A percentile compares a stretch with the other conserved stretches of the same genome.
phyloP scores from a whole-genome alignment of 1,284 basidiomycete genomes.

The Ganoderma leucocontextum region DNA sequence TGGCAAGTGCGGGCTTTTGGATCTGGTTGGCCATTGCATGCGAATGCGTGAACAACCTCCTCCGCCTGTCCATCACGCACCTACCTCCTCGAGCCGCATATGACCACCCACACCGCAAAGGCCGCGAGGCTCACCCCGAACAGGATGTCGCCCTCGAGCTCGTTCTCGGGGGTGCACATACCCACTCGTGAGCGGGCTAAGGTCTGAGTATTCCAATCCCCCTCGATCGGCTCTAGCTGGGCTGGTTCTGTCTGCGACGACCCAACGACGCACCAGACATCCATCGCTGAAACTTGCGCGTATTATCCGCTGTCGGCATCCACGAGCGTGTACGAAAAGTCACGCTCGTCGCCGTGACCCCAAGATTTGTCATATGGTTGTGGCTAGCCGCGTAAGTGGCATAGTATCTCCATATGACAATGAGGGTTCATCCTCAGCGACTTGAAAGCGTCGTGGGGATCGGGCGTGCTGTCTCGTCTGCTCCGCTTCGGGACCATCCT shows the following conservation, averaged over 20 bases:
- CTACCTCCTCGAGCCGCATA: not conserved
- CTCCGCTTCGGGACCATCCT: constrained; percentile 9
- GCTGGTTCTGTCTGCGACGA: constrained; percentile 16
- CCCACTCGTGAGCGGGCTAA: constrained; percentile 25
- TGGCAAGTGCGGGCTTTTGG: not conserved
- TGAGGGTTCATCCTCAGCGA: not conserved
- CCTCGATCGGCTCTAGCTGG: constrained; percentile 25
- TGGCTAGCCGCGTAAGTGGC: not conserved
- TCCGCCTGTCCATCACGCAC: not conserved
- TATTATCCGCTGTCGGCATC: not conserved
- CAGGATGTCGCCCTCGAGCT: constrained; percentile 15
- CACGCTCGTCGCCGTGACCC: not conserved
- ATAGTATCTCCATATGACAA: not conserved
- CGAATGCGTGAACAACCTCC: not conserved
- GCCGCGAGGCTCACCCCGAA: constrained; percentile 30
- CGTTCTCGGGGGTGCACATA: constrained; percentile 10
- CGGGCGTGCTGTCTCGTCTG: constrained; percentile 10
- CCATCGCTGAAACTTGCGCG: constrained; percentile 1
- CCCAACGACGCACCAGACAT: constrained; percentile 26
- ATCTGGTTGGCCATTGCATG: not conserved
- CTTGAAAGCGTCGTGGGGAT: constrained; percentile 26
- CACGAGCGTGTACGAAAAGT: not conserved
- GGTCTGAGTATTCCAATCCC: constrained; percentile 25
- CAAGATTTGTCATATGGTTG: not conserved
- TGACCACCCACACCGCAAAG: constrained; percentile 25